Base-by-base conservation (phyloP, 352 stramenopile species). In the Peronosclerospora sorghi region DNA sequence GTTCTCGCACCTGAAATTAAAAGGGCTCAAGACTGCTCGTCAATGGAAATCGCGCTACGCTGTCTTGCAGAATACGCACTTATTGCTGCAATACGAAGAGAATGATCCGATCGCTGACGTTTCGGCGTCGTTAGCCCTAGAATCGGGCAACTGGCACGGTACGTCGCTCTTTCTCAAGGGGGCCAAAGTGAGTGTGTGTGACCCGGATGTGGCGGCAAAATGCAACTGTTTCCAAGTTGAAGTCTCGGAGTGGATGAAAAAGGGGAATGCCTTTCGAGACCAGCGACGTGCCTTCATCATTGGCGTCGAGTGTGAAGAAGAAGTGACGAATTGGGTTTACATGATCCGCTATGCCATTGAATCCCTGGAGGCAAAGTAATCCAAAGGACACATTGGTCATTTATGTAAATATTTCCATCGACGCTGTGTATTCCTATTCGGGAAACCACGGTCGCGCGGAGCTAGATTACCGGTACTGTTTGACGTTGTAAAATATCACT, bases 341-440 rank as follows among this genome's bases (percentile, higher is more conserved):
- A 76, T 93, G 73, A 72, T 90, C 35, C 70, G 72, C 9, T 93
- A 82, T 41, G 80, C 73, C 24, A 90, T 93, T 50, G 80, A 93
- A 51, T 85, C 76, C 8, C 66, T 89, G 36, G 74, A 91, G n/a
- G n/a, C n/a, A n/a, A n/a, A n/a, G n/a, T n/a, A n/a, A n/a, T n/a
- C n/a, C n/a, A n/a, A n/a, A n/a, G n/a, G n/a, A n/a, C n/a, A n/a
- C n/a, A n/a, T n/a, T n/a, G n/a, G n/a, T n/a, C n/a, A n/a, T n/a
- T n/a, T n/a, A n/a, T n/a, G n/a, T n/a, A n/a, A n/a, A n/a, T n/a
- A n/a, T n/a, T n/a, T n/a, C n/a, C n/a, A n/a, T n/a, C n/a, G n/a
- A n/a, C n/a, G n/a, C n/a, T n/a, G n/a, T n/a, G n/a, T n/a, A n/a
- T n/a, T n/a, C n/a, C n/a, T n/a, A n/a, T n/a, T n/a, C n/a, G n/a